Evolutionary conservation across 2,329 filamentous ascomycete genomes (phyloP).

Genomic region (Penicillium sp.): DNA sequence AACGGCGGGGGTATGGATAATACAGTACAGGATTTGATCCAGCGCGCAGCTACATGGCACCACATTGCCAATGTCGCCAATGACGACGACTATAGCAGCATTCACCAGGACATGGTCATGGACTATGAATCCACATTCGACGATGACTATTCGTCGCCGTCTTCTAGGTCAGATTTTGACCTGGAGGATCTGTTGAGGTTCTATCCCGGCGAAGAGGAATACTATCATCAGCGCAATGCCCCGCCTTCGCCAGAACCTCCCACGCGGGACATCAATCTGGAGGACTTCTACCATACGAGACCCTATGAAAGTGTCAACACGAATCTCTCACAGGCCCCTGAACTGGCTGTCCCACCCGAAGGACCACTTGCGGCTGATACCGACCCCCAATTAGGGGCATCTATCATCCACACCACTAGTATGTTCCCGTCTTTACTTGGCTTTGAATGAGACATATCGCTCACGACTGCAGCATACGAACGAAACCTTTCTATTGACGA

Average conservation of each 20-base stretch:
- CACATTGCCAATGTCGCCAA: constrained; percentile 21
- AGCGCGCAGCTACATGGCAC: constrained; percentile 12
- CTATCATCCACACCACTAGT: constrained; percentile 30
- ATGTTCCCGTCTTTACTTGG: constrained; percentile 5
- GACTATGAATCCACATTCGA: constrained; percentile 22
- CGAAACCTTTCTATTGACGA: constrained; percentile 40
- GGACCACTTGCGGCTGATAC: constrained; percentile 7
- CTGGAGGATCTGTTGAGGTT: constrained; percentile 32
- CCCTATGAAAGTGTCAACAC: constrained; percentile 15
- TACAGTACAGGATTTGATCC: constrained; percentile 17
- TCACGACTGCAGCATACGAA: constrained; percentile 31
- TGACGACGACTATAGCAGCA: constrained; percentile 16
- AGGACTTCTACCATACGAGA: constrained; percentile 27
- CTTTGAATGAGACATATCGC: not conserved
- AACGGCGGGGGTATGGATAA: constrained; percentile 16
- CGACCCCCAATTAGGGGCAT: constrained; percentile 5
- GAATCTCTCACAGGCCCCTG: constrained; percentile 7
- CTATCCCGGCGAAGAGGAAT: constrained; percentile 27
- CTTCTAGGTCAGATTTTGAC: constrained; percentile 22
- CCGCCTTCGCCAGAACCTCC: constrained; percentile 8
- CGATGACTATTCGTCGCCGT: constrained; percentile 12
- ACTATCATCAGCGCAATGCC: constrained; percentile 13
- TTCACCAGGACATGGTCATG: constrained; percentile 20
- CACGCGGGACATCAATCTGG: constrained; percentile 24
- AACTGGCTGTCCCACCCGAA: not conserved